phyloP scores from a whole-genome alignment of 495 filamentous ascomycete species.

The Neurospora sp. region DNA sequence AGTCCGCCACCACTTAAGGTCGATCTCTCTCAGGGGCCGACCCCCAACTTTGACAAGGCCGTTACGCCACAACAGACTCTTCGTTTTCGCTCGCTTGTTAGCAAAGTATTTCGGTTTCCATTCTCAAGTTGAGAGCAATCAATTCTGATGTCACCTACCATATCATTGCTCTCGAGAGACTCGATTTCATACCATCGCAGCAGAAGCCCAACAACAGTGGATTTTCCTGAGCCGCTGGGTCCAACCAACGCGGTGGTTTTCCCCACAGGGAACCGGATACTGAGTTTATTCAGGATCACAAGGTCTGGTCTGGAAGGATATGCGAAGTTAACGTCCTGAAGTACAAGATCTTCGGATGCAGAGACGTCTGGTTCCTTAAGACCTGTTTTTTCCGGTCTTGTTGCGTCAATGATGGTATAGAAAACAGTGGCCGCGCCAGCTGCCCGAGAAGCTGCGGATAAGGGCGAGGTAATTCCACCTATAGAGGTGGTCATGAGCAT shows the following conservation, averaged over 20 bases:
- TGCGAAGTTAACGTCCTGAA: conserved; percentile 50
- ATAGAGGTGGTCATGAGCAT: conserved; percentile 46
- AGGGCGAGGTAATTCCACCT: conserved; percentile 39
- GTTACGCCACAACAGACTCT: conserved; percentile 34
- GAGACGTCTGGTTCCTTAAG: conserved; percentile 35
- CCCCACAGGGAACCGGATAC: conserved; percentile 54
- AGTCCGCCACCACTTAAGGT: conserved; percentile 53
- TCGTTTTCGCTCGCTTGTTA: background rate
- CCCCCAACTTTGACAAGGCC: conserved; percentile 43
- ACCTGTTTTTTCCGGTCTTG: conserved; percentile 34
- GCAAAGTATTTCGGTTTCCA: conserved; percentile 4
- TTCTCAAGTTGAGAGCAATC: background rate
- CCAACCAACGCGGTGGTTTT: conserved; percentile 81
- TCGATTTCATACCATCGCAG: conserved; percentile 55
- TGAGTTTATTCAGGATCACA: conserved; percentile 44
- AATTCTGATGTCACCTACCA: conserved; percentile 20
- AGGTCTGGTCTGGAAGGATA: conserved; percentile 55
- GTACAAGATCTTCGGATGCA: conserved; percentile 44
- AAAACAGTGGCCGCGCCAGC: conserved; percentile 44
- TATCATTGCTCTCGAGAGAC: conserved; percentile 35
- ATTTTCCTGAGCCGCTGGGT: conserved; percentile 62
- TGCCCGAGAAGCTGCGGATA: conserved; percentile 40
- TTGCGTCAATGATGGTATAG: conserved; percentile 47
- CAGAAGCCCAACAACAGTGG: conserved; percentile 54
- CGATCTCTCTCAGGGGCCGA: conserved; percentile 39